phyloP scores from a whole-genome alignment of 306 rosid species.

The Comarum palustre region DNA sequence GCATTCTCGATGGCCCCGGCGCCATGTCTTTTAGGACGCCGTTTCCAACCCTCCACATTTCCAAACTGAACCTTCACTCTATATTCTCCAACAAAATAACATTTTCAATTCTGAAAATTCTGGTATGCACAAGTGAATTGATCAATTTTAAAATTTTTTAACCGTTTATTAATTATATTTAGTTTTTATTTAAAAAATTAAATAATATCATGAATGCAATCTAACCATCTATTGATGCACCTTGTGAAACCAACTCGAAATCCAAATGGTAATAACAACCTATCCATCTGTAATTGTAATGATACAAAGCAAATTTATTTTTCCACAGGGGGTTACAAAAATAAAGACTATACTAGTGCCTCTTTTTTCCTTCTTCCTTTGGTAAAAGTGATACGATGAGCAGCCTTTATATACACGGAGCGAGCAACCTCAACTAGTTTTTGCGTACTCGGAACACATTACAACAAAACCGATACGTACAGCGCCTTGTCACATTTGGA shows the following conservation, averaged over 20 bases:
- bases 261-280: not conserved
- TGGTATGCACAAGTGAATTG: too few species aligned
- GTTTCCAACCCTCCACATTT: not conserved
- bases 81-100: not conserved
- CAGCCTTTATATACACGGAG: constrained; percentile 59
- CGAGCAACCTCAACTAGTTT: constrained; percentile 16
- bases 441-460: constrained; percentile 8
- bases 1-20: constrained; percentile 12
- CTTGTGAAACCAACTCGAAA: not conserved
- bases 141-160: too few species aligned
- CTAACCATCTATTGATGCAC: too few species aligned
- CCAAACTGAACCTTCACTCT: not conserved
- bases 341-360: constrained; percentile 39
- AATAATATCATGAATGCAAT: too few species aligned
- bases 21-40: constrained; percentile 5
- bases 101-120: too few species aligned
- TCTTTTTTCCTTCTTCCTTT: constrained; percentile 29
- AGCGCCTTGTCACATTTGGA: constrained; percentile 65
- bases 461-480: constrained; percentile 23
- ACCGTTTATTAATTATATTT: too few species aligned
- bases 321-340: constrained; percentile 25
- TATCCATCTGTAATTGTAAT: constrained; percentile 20
- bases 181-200: too few species aligned
- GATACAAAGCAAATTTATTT: constrained; percentile 35
- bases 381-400: constrained; percentile 37